Evolutionary conservation across 495 filamentous ascomycete species (phyloP).

Genomic region (Penicillium verhagenii): DNA sequence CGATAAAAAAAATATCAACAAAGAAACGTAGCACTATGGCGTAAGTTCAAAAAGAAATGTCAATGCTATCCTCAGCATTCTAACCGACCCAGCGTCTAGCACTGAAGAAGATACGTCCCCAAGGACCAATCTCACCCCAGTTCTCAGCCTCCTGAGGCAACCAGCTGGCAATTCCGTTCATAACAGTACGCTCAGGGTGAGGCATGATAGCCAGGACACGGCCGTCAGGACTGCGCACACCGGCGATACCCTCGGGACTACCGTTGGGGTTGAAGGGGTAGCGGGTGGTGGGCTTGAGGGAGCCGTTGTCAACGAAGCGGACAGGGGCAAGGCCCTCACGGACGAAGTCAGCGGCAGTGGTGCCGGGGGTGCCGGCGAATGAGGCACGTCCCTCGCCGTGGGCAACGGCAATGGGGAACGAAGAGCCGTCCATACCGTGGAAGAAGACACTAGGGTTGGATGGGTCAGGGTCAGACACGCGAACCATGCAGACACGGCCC

Average conservation of each 20-base stretch:
- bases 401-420: constrained; percentile 82
- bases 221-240: constrained; percentile 75
- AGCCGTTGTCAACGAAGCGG: constrained; percentile 79
- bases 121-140: constrained; percentile 87
- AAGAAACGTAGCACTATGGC: constrained; percentile 6
- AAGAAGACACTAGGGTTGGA: constrained; percentile 77
- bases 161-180: constrained; percentile 79
- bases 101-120: constrained; percentile 76
- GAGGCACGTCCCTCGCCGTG: constrained; percentile 89
- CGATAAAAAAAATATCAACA: constrained; percentile 17
- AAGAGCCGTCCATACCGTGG: constrained; percentile 82
- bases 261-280: constrained; percentile 97
- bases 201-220: constrained; percentile 94
- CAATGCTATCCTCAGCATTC: constrained; percentile 4
- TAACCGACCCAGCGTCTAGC: constrained; percentile 84
- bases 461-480: constrained; percentile 61
- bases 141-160: constrained; percentile 62
- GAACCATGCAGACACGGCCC: constrained; percentile 84
- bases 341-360: constrained; percentile 50
- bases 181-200: constrained; percentile 88
- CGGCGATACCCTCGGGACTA: constrained; percentile 81
- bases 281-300: constrained; percentile 65
- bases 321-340: constrained; percentile 65
- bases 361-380: constrained; percentile 53
- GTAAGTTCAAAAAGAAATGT: constrained; percentile 1